Base-by-base conservation (phyloP, 2,329 filamentous ascomycete species). In the Xylaria sp. region DNA sequence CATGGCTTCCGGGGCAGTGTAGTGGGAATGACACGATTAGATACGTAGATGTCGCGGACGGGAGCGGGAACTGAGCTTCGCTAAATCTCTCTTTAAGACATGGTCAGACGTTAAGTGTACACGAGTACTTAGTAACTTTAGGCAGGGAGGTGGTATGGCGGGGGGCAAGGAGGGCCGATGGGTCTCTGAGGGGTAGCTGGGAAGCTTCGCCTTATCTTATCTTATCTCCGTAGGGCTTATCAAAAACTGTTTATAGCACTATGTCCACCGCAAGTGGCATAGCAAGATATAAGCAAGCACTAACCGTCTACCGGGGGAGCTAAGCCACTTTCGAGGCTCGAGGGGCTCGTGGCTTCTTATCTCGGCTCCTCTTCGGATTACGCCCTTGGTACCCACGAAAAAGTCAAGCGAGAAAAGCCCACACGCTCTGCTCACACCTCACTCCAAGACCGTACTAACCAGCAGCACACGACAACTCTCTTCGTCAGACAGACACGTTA, bases 281-380 rank as follows among this genome's bases (percentile, higher is more conserved):
- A 10, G 7, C 28, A 28, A 1, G 6, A n/a, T 9, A 20, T 3
- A 41, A 66, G 15, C 39, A 23, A 1, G 4, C 4, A 34, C 52
- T n/a, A 25, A 15, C 39, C 9, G 6, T 48, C 23, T 65, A 65
- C 13, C 48, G 50, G 23, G 51, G 15, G 3, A n/a, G 56, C 51
- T 62, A 48, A 68, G 69, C 69, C 62, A 68, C 62, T 4, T 50
- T 52, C 54, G 55, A 28, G 63, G 66, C 62, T 65, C 34, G 52
- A 48, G 60, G 15, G 15, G 28, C 23, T 5, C 20, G 5, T n/a
- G 25, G 2, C 39, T 39, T 51, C n/a, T 52, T 74, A 70, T 66
- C 57, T 72, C 76, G 76, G 76, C 59, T 74, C 52, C 70, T 77
- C 75, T 73, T 77, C 76, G 76, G 76, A 69, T 69, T 73, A 63